These are phyloP conservation scores for Leccinum boreale DNA, from an alignment of 768 basidiomycete species.

Conservation along the genomic window DNA sequence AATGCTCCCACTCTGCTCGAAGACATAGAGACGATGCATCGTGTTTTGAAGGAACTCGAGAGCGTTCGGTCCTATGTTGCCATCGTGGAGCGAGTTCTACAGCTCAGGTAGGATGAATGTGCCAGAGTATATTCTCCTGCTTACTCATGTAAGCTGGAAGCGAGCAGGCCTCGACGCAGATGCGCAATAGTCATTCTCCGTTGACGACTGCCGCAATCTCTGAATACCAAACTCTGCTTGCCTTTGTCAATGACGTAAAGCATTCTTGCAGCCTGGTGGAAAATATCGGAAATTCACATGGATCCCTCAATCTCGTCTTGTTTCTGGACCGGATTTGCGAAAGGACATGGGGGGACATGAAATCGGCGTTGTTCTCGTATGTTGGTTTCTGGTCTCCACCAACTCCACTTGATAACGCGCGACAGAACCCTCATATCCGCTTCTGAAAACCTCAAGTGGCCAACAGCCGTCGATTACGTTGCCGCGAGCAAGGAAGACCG, in stretches of 20 bases:
- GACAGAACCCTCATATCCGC: slow-evolving; percentile 58
- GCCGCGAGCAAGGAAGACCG: slow-evolving; percentile 48
- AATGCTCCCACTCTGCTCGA: slow-evolving; percentile 68
- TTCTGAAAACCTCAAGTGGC: slow-evolving; percentile 85
- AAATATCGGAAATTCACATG: slow-evolving; percentile 42
- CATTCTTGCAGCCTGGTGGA: slow-evolving; percentile 44
- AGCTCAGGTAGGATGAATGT: slow-evolving; percentile 56
- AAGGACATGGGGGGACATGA: slow-evolving; percentile 77
- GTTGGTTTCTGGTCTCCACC: slow-evolving; percentile 22
- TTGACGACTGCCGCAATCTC: slow-evolving; percentile 48
- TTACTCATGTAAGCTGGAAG: slow-evolving; percentile 35
- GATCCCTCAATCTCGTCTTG: slow-evolving; percentile 54
- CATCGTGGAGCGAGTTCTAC: slow-evolving; percentile 65
- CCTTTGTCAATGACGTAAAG: slow-evolving; percentile 52
- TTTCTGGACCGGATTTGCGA: slow-evolving; percentile 64
- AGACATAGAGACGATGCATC: slow-evolving; percentile 77
- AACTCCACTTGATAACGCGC: not conserved
- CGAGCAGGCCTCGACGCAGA: slow-evolving; percentile 55
- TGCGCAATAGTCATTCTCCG: slow-evolving; percentile 36
- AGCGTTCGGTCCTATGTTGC: slow-evolving; percentile 74
- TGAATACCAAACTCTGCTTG: slow-evolving; percentile 58
- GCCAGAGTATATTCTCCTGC: not conserved
- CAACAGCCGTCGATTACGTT: slow-evolving; percentile 65
- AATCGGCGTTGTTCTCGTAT: slow-evolving; percentile 58
- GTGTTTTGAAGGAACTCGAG: slow-evolving; percentile 72